Conservation (phyloP, 2,329 filamentous ascomycete species). For the Apiospora rasikravindrae region DNA sequence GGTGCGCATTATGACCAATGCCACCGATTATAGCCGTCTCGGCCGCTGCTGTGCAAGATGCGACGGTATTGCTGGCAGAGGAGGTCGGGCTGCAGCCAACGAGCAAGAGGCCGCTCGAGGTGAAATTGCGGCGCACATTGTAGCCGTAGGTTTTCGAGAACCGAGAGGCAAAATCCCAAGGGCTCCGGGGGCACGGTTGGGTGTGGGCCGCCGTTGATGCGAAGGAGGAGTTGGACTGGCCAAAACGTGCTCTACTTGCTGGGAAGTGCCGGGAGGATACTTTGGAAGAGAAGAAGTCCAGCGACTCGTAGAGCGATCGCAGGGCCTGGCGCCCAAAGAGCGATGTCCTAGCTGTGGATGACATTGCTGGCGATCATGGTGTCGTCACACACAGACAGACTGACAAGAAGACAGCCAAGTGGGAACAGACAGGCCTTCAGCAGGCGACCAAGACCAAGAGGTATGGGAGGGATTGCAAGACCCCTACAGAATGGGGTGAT, state of each 20-base stretch:
- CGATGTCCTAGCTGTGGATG: conserved; percentile 38
- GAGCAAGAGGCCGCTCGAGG: conserved; percentile 60
- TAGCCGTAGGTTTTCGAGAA: conserved; percentile 40
- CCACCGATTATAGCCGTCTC: conserved; percentile 41
- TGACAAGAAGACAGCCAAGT: conserved; percentile 14
- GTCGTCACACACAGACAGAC: conserved; percentile 25
- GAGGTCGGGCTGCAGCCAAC: conserved; percentile 50
- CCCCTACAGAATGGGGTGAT: not conserved
- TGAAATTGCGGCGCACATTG: conserved; percentile 56
- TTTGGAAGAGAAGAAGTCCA: conserved; percentile 34
- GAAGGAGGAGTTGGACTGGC: conserved; percentile 27
- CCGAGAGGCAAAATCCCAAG: conserved; percentile 32
- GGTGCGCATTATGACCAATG: conserved; percentile 36
- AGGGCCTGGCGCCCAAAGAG: conserved; percentile 38
- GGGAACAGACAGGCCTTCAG: conserved; percentile 17
- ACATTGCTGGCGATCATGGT: conserved; percentile 40
- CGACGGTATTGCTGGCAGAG: conserved; percentile 44
- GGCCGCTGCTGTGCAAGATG: conserved; percentile 45
- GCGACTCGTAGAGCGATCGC: conserved; percentile 37
- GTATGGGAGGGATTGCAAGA: not conserved
- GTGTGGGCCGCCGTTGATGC: conserved; percentile 18
- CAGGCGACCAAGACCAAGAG: conserved; percentile 8
- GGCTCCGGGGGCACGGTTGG: conserved; percentile 34
- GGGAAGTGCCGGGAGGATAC: conserved; percentile 30
- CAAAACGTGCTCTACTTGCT: conserved; percentile 20